These are phyloP conservation scores for Candida vartiovaarae DNA, from an alignment of 805 yeast genomes.

Conservation along the genomic window DNA sequence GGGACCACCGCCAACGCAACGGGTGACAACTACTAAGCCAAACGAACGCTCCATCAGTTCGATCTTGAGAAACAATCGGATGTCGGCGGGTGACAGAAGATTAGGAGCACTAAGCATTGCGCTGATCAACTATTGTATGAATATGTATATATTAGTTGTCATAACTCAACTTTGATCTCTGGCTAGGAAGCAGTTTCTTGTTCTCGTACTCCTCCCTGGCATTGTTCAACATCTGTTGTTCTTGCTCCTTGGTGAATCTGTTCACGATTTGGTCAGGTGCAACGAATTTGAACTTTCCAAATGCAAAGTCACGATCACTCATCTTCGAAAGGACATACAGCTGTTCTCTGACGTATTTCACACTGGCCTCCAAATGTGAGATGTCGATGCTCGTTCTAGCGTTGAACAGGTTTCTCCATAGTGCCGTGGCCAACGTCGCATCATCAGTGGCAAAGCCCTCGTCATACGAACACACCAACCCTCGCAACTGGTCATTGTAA, in stretches of 20 bases:
- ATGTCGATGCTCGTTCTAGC: slow-evolving; percentile 77
- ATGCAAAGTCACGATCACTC: slow-evolving; percentile 88
- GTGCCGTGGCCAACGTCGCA: slow-evolving; percentile 66
- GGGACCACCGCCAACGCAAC: not conserved
- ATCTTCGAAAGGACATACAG: slow-evolving; percentile 78
- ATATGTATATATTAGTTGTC: slow-evolving; percentile 1
- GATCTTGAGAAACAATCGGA: no score
- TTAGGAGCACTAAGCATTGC: no score
- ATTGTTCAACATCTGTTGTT: slow-evolving; percentile 40
- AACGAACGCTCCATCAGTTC: no score
- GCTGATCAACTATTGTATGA: no score
- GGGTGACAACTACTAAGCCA: no score
- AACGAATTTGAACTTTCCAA: slow-evolving; percentile 80
- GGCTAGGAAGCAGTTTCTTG: slow-evolving; percentile 50
- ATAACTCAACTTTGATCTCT: slow-evolving; percentile 35
- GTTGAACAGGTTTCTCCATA: slow-evolving; percentile 88
- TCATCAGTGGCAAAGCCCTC: slow-evolving; percentile 83
- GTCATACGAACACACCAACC: slow-evolving; percentile 84
- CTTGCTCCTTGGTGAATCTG: slow-evolving; percentile 62
- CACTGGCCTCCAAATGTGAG: slow-evolving; percentile 78
- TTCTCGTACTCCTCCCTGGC: slow-evolving; percentile 43
- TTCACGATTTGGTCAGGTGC: slow-evolving; percentile 75
- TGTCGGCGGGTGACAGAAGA: no score
- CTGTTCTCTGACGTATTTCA: slow-evolving; percentile 87
- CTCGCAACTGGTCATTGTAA: slow-evolving; percentile 84